Evolutionary conservation across 2,329 filamentous ascomycete genomes (phyloP).

Genomic region (Xylariomycetidae sp.): DNA sequence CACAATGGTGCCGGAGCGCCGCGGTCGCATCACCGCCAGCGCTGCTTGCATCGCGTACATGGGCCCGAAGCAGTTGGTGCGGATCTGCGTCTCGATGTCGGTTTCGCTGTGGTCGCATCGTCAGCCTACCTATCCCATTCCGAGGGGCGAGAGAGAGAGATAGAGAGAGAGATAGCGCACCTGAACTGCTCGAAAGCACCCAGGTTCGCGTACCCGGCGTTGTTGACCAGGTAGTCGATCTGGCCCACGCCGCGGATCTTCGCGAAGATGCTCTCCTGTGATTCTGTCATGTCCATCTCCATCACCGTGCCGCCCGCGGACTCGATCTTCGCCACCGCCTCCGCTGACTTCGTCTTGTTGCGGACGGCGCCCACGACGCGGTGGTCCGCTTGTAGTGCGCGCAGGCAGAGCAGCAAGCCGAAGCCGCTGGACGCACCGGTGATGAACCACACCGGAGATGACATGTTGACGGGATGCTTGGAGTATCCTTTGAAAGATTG

Average conservation of each 20-base stretch:
- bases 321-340: constrained; percentile 21
- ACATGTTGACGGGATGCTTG: constrained; percentile 9
- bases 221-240: constrained; percentile 26
- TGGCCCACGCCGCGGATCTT: constrained; percentile 20
- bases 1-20: constrained; percentile 20
- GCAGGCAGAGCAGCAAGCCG: constrained; percentile 23
- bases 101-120: constrained; percentile 13
- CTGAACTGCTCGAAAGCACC: constrained; percentile 17
- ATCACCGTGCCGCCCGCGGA: constrained; percentile 20
- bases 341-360: constrained; percentile 16
- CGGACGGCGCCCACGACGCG: constrained; percentile 27
- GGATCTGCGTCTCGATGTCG: constrained; percentile 18
- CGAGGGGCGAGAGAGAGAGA: not conserved
- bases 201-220: constrained; percentile 22
- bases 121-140: not conserved
- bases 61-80: constrained; percentile 26
- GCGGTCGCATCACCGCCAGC: constrained; percentile 21
- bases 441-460: constrained; percentile 24
- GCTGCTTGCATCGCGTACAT: constrained; percentile 23
- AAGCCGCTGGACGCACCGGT: constrained; percentile 30
- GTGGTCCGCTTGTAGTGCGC: constrained; percentile 24
- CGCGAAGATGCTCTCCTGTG: constrained; percentile 18
- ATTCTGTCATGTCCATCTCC: constrained; percentile 26
- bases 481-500: no score
- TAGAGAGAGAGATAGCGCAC: constrained; percentile 9